Evolutionary conservation across 2,329 filamentous ascomycete species (phyloP).

Genomic region (Epichloe gansuensis): DNA sequence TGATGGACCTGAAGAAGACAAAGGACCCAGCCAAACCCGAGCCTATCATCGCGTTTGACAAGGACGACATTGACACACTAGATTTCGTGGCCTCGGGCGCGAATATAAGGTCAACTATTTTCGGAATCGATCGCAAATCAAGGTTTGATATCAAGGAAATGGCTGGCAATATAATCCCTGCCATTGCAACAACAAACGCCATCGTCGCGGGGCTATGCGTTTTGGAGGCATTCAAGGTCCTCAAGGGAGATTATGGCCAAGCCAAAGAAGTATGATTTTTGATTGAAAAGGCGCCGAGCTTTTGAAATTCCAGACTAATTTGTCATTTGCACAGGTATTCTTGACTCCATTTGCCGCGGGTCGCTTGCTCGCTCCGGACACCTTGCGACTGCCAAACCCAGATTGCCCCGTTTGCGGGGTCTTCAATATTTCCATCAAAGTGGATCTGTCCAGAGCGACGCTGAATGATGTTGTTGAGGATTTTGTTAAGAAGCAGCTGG

Average conservation of each 20-base stretch:
- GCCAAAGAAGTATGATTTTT: conserved; percentile 53
- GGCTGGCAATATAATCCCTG: conserved; percentile 98
- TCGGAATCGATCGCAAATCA: conserved; percentile 75
- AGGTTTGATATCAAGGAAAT: conserved; percentile 98
- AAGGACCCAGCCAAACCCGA: conserved; percentile 35
- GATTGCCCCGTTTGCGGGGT: conserved; percentile 75
- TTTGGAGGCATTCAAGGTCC: conserved; percentile 80
- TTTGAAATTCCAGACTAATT: conserved; percentile 3
- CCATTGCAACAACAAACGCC: conserved; percentile 95
- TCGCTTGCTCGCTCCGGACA: conserved; percentile 45
- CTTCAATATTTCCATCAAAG: conserved; percentile 51
- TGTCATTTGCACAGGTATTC: conserved; percentile 47
- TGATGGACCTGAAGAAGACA: conserved; percentile 47
- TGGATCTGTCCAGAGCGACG: conserved; percentile 60
- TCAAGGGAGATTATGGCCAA: conserved; percentile 56
- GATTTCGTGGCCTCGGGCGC: conserved; percentile 88
- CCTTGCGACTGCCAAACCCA: conserved; percentile 54
- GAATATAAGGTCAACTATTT: conserved; percentile 80
- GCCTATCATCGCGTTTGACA: conserved; percentile 77
- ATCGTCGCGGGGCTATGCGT: conserved; percentile 91
- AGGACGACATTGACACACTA: conserved; percentile 88
- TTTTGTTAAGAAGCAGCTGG: conserved; percentile 55
- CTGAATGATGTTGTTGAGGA: conserved; percentile 67
- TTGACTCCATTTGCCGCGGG: conserved; percentile 54
- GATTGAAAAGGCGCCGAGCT: background rate